Conservation (phyloP, 345 rosid genomes). For the Ceriops tagal region DNA sequence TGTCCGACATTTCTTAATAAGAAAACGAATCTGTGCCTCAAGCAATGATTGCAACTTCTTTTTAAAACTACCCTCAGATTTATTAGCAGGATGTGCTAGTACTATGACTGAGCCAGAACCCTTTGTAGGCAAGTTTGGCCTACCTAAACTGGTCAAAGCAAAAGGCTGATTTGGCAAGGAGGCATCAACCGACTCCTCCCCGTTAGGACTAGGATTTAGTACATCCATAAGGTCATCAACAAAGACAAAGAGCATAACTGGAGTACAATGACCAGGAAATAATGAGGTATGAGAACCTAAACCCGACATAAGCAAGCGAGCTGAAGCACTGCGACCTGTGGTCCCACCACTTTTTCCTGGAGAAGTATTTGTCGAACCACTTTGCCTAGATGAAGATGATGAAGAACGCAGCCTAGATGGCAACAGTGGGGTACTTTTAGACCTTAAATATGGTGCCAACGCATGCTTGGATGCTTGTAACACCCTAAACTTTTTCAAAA, state of each 20-base stretch:
- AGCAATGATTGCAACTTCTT: conserved; percentile 76
- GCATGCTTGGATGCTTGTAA: conserved; percentile 74
- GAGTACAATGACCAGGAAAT: conserved; percentile 82
- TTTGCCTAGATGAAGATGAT: conserved; percentile 30
- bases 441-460: conserved; percentile 52
- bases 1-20: conserved; percentile 70
- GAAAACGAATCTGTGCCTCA: conserved; percentile 72
- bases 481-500: conserved; percentile 67
- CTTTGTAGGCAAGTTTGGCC: conserved; percentile 51
- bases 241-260: conserved; percentile 64
- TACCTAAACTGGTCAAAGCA: conserved; percentile 40
- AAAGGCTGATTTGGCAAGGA: conserved; percentile 40
- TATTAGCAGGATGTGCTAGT: conserved; percentile 72
- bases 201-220: conserved; percentile 29
- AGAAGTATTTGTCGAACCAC: conserved; percentile 37
- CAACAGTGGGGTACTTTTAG: conserved; percentile 41
- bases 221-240: conserved; percentile 60
- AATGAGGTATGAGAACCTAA: conserved; percentile 59
- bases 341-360: conserved; percentile 50
- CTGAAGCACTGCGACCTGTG: conserved; percentile 47
- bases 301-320: conserved; percentile 69
- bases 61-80: conserved; percentile 64
- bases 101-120: conserved; percentile 70
- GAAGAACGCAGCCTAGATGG: conserved; percentile 51
- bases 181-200: conserved; percentile 48